Evolutionary conservation across 257 asterid genomes (phyloP).

Genomic region (Vinca minor): DNA sequence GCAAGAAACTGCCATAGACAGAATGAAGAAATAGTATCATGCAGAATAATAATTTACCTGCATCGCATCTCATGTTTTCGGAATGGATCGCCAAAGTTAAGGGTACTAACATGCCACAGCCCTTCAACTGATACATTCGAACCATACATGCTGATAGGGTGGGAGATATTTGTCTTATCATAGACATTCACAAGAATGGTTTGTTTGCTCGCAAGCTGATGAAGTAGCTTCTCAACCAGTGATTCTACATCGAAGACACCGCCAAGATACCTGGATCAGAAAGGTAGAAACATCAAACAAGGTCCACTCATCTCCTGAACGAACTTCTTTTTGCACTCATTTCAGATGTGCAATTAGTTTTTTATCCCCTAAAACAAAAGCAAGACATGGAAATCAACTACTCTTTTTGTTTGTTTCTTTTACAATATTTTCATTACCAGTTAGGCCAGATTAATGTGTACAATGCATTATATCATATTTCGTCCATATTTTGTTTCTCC

Average conservation of each 20-base stretch:
- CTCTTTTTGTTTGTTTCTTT: background rate
- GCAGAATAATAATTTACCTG: constrained; percentile 42
- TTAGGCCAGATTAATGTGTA: background rate
- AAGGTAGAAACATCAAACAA: constrained; percentile 11
- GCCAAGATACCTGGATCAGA: constrained; percentile 76
- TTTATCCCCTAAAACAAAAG: background rate
- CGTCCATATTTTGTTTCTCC: constrained; percentile 1
- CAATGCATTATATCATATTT: constrained; percentile 4
- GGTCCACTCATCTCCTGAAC: constrained; percentile 3
- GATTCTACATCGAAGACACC: constrained; percentile 96
- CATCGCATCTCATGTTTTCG: constrained; percentile 97
- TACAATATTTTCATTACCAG: background rate
- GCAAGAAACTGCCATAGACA: constrained; percentile 8
- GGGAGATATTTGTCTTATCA: constrained; percentile 60
- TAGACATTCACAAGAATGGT: constrained; percentile 83
- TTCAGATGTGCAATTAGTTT: background rate
- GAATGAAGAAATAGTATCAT: constrained; percentile 2
- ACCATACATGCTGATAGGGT: constrained; percentile 91
- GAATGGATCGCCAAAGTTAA: constrained; percentile 92
- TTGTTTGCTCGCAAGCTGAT: constrained; percentile 98
- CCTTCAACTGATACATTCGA: constrained; percentile 45
- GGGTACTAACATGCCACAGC: constrained; percentile 52
- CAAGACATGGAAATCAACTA: background rate
- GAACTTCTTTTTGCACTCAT: background rate
- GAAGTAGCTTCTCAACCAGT: constrained; percentile 92